These are phyloP conservation scores for Pichia nanzhaoensis DNA, from an alignment of 805 yeast genomes.

Conservation along the genomic window DNA sequence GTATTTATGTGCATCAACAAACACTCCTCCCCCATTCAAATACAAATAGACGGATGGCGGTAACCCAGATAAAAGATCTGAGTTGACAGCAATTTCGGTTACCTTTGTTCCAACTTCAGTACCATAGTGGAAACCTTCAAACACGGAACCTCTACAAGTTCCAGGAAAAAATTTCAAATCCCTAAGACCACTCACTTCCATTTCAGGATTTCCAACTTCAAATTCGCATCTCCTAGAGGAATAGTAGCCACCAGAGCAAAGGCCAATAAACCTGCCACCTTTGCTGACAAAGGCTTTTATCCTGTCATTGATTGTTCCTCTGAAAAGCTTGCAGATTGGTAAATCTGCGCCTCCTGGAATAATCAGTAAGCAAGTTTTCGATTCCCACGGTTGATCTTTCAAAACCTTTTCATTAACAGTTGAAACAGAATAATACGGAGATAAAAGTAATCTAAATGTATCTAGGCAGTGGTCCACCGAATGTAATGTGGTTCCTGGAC, in stretches of 20 bases:
- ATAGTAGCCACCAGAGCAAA: constrained; percentile 95
- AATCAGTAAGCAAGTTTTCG: constrained; percentile 71
- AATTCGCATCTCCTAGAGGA: constrained; percentile 73
- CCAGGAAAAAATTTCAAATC: constrained; percentile 84
- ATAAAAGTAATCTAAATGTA: constrained; percentile 62
- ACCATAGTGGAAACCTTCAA: constrained; percentile 71
- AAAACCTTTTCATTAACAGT: constrained; percentile 59
- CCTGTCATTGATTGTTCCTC: constrained; percentile 57
- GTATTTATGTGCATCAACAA: constrained; percentile 63
- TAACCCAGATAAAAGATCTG: constrained; percentile 26
- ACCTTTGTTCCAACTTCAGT: constrained; percentile 72
- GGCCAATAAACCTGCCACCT: constrained; percentile 82
- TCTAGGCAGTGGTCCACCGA: constrained; percentile 80
- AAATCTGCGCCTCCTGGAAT: constrained; percentile 97
- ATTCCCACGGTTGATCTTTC: constrained; percentile 80
- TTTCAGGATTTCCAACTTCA: constrained; percentile 58
- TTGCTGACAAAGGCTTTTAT: constrained; percentile 58
- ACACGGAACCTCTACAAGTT: constrained; percentile 72
- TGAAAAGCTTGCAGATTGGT: constrained; percentile 69
- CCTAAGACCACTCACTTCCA: constrained; percentile 83
- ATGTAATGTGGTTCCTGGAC: constrained; percentile 81
- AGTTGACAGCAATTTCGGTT: constrained; percentile 37
- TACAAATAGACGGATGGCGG: constrained; percentile 36
- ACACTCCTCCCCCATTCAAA: constrained; percentile 87
- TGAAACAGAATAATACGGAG: constrained; percentile 85